Percentiles rank a stretch among this genome's conserved stretches.
Evolutionary conservation across 257 asterid species (phyloP).

Genomic region (Phtheirospermum japonicum): DNA sequence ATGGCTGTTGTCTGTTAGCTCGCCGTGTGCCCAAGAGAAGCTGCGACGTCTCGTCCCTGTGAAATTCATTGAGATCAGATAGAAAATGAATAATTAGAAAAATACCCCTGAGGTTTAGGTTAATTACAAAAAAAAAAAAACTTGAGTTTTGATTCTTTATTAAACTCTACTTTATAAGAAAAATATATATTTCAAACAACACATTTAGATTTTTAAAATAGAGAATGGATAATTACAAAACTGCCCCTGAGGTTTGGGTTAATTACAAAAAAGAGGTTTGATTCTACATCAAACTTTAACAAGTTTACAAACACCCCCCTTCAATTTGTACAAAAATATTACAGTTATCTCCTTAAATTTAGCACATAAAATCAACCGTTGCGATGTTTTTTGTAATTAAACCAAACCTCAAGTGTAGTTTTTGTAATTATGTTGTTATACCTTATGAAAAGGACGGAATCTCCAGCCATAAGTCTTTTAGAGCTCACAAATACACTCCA

Average conservation of each 20-base stretch:
- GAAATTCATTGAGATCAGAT: constrained; percentile 7
- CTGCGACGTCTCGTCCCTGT: constrained; percentile 74
- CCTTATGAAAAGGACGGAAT: constrained; percentile 82
- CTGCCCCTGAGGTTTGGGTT: neutral
- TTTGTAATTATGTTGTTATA: constrained; percentile 16
- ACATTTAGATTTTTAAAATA: too few species aligned
- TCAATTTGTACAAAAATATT: too few species aligned
- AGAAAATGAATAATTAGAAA: neutral
- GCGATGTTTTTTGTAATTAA: too few species aligned
- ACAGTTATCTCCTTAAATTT: too few species aligned
- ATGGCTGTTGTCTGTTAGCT: constrained; percentile 68
- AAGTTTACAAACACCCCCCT: neutral
- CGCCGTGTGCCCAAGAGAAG: constrained; percentile 64
- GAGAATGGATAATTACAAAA: too few species aligned
- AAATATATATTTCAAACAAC: too few species aligned
- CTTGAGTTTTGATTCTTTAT: too few species aligned
- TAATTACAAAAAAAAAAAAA: neutral
- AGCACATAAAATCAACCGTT: too few species aligned
- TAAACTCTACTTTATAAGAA: too few species aligned
- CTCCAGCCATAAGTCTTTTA: constrained; percentile 76
- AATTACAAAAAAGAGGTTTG: too few species aligned
- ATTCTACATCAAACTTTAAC: too few species aligned
- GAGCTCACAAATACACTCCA: constrained; percentile 88
- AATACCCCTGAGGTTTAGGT: neutral
- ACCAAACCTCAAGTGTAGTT: too few species aligned